Evolutionary conservation across 805 yeast species (phyloP).

Genomic region (Yarrowia yakushimensis): DNA sequence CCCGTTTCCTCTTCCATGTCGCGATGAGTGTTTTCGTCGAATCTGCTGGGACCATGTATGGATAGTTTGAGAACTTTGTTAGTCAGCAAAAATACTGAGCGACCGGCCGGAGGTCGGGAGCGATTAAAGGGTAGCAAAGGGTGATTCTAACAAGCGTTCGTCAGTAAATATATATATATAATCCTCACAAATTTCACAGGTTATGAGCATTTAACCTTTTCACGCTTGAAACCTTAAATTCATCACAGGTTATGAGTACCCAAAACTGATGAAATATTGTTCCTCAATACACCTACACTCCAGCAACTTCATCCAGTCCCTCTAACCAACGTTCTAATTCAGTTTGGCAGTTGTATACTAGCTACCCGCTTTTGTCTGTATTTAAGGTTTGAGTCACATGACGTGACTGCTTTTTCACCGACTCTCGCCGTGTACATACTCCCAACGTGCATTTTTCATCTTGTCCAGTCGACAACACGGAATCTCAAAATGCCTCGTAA

Average conservation of each 20-base stretch:
- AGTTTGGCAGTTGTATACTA: too few relatives aligned
- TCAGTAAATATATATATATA: too few relatives aligned
- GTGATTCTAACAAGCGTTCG: too few relatives aligned
- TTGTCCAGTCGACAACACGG: constrained; percentile 22
- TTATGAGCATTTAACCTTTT: not conserved
- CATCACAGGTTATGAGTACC: not conserved
- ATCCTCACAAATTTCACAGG: not conserved
- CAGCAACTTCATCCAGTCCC: too few relatives aligned
- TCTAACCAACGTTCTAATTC: too few relatives aligned
- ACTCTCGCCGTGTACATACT: not conserved
- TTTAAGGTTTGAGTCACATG: not conserved
- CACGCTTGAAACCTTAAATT: not conserved
- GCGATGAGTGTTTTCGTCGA: not conserved
- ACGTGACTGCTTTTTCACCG: constrained; percentile 18
- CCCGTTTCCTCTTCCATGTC: constrained; percentile 39
- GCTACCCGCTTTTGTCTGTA: not conserved
- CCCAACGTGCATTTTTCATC: constrained; percentile 4
- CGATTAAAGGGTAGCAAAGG: too few relatives aligned
- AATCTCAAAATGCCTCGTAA: constrained; percentile 23
- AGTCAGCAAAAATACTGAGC: too few relatives aligned
- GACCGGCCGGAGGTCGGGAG: too few relatives aligned
- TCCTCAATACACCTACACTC: too few relatives aligned
- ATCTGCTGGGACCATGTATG: too few relatives aligned
- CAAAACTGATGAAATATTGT: too few relatives aligned
- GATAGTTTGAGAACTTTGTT: too few relatives aligned